Conservation (phyloP, 1,139 yeast genomes). For the Diutina rugosa region DNA sequence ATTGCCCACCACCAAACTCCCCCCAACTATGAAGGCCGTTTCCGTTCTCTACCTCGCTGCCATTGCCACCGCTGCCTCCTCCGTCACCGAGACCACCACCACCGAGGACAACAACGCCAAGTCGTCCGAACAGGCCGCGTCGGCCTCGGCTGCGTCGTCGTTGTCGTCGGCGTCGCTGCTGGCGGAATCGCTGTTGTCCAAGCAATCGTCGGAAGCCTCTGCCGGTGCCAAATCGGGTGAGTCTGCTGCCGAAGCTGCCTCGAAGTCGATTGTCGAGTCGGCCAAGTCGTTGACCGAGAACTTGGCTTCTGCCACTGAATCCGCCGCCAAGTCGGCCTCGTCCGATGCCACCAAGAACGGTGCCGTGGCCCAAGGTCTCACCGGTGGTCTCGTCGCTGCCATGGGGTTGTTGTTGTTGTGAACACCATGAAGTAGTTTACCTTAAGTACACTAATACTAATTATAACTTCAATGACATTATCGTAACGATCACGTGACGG, state of each 20-base stretch:
- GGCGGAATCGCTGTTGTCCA: constrained; percentile 1
- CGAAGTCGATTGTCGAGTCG: constrained; percentile 4
- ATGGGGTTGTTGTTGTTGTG: constrained; percentile 19
- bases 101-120: not conserved
- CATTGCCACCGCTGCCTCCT: not conserved
- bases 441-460: no score
- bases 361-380: not conserved
- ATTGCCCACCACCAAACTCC: not conserved
- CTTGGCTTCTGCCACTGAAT: not conserved
- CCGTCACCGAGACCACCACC: not conserved
- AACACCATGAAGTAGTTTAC: not conserved
- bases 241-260: constrained; percentile 3
- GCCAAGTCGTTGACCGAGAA: constrained; percentile 3
- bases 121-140: not conserved
- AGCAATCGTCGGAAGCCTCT: not conserved
- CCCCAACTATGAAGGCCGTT: not conserved
- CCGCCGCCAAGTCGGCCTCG: constrained; percentile 3
- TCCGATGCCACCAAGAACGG: constrained; percentile 3
- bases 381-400: constrained; percentile 11
- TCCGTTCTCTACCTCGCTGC: not conserved
- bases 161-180: not conserved
- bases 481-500: not conserved
- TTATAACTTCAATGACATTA: no score
- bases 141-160: not conserved
- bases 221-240: constrained; percentile 4